phyloP scores from a whole-genome alignment of 1,284 basidiomycete species.

The Xerocomus nothofagi region DNA sequence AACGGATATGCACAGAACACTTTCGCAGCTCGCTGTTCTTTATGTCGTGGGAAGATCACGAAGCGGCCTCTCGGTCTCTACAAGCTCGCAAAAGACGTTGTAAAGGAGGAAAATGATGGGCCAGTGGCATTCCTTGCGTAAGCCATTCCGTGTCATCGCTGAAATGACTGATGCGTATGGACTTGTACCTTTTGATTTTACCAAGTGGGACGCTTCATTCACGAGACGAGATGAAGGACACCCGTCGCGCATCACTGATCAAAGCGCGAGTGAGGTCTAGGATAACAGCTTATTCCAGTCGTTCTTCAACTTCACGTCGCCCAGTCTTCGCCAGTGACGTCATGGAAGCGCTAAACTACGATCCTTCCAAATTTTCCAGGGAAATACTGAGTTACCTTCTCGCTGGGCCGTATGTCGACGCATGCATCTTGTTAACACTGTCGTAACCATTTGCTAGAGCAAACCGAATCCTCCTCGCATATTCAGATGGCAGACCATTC shows the following conservation, averaged over 20 bases:
- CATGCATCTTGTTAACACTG: not conserved
- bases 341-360: not conserved
- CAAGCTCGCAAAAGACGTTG: not conserved
- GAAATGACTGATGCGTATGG: not conserved
- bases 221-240: not conserved
- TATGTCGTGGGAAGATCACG: not conserved
- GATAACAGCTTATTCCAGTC: not conserved
- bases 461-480: too few relatives aligned
- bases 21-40: not conserved
- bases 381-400: not conserved
- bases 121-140: conserved; percentile 2
- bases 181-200: not conserved
- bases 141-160: not conserved
- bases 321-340: not conserved
- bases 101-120: not conserved
- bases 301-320: not conserved
- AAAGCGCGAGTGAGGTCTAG: not conserved
- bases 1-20: not conserved
- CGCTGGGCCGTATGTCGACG: not conserved
- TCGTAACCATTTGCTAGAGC: not conserved
- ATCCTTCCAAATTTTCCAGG: not conserved
- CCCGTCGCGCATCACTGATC: not conserved
- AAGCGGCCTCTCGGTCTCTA: not conserved
- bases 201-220: conserved; percentile 9
- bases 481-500: too few relatives aligned